A percentile compares a stretch with the other conserved stretches of the same genome.
These are phyloP conservation scores for Xylariomycetidae sp. DNA, from an alignment of 2,329 filamentous ascomycete genomes.

Conservation along the genomic window DNA sequence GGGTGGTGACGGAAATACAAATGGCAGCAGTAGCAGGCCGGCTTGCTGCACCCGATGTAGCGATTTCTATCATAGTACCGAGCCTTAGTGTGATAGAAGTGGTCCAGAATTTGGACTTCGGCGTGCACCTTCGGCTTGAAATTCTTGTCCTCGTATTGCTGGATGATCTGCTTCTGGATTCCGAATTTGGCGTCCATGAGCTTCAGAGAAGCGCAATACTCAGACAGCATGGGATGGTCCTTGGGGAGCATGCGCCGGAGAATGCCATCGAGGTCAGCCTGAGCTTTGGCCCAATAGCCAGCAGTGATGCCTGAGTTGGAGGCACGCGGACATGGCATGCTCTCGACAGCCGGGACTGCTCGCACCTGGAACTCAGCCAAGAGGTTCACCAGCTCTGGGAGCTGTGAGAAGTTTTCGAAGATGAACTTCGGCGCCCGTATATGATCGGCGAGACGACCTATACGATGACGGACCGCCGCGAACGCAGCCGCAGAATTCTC, in stretches of 20 bases:
- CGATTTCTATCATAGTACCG: slow-evolving; percentile 34
- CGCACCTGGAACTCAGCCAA: slow-evolving; percentile 26
- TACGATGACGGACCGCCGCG: slow-evolving; percentile 30
- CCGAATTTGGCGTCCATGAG: slow-evolving; percentile 24
- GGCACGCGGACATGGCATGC: neutral
- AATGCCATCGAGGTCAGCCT: slow-evolving; percentile 23
- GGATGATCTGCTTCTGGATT: slow-evolving; percentile 18
- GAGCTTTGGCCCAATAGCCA: neutral
- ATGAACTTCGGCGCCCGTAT: slow-evolving; percentile 34
- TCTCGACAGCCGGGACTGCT: slow-evolving; percentile 9
- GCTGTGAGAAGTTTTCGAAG: slow-evolving; percentile 27
- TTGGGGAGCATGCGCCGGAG: slow-evolving; percentile 26
- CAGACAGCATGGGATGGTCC: slow-evolving; percentile 6
- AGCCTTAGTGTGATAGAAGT: slow-evolving; percentile 32
- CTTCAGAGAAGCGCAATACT: slow-evolving; percentile 11
- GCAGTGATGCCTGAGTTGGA: no score
- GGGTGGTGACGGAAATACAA: slow-evolving; percentile 40
- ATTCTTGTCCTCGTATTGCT: slow-evolving; percentile 19
- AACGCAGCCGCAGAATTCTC: slow-evolving; percentile 16
- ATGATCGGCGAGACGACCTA: slow-evolving; percentile 42
- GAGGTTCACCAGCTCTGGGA: slow-evolving; percentile 23
- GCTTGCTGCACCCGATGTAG: slow-evolving; percentile 48
- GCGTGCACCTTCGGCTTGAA: slow-evolving; percentile 35
- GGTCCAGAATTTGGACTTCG: slow-evolving; percentile 43
- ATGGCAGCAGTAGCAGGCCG: slow-evolving; percentile 45